Evolutionary conservation across 2,329 filamentous ascomycete species (phyloP).

Genomic region (Sclerotiophoma versabilis): DNA sequence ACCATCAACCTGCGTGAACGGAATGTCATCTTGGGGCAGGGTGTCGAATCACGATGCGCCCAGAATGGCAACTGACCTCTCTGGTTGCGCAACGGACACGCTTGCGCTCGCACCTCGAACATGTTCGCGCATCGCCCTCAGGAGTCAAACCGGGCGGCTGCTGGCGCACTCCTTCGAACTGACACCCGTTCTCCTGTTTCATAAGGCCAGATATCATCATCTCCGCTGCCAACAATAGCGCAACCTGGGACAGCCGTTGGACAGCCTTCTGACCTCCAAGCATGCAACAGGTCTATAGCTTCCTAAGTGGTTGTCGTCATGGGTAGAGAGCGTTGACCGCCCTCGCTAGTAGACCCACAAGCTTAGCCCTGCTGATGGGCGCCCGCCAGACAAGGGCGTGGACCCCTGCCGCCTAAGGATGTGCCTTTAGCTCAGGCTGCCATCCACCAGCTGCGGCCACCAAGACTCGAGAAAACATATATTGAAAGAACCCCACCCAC

Average conservation of each 20-base stretch:
- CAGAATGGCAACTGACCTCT: constrained; percentile 20
- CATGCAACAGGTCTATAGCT: constrained; percentile 29
- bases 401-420: constrained; percentile 16
- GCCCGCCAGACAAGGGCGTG: constrained; percentile 18
- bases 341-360: constrained; percentile 32
- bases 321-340: constrained; percentile 35
- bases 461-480: constrained; percentile 39
- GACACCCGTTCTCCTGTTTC: constrained; percentile 14
- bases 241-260: constrained; percentile 20
- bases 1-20: constrained; percentile 25
- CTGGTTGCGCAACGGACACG: constrained; percentile 18
- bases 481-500: constrained; percentile 39
- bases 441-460: constrained; percentile 33
- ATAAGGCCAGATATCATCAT: constrained; percentile 16
- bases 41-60: constrained; percentile 21
- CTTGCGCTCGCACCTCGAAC: constrained; percentile 13
- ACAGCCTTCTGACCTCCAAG: constrained; percentile 33
- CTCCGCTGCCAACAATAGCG: constrained; percentile 25
- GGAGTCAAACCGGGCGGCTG: constrained; percentile 32
- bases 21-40: constrained; percentile 27
- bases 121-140: constrained; percentile 30
- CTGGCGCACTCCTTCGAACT: constrained; percentile 26
- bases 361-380: constrained; percentile 26
- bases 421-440: constrained; percentile 33
- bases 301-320: constrained; percentile 39